Evolutionary conservation across 805 yeast species (phyloP), one percentile per base, ranked within the genome.

Genomic region (Pichia insulana): DNA sequence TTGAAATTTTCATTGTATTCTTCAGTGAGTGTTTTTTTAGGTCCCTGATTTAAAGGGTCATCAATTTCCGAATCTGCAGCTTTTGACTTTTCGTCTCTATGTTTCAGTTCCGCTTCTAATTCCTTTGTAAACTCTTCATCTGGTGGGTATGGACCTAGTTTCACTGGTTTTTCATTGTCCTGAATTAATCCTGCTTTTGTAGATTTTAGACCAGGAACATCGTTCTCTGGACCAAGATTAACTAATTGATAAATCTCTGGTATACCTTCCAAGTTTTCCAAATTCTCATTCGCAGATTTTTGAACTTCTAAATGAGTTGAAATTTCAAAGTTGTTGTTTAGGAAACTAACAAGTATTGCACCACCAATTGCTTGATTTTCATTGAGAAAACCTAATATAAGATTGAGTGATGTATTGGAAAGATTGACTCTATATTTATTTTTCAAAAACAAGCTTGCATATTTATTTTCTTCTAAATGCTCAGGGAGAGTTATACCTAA

Each of bases 281-380:
- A 40, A 50, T 67, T 76, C 28, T 77, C 75, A 44, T 66, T 70
- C 40, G 64, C 62, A 46, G 67, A 73, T 4, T 75, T 69, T 2
- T 59, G 46, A n/a, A 61, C 60, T 36, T 63, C 69, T 28, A 53
- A 50, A 20, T 57, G 62, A 15, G 74, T 71, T 11, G 67, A 60
- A 7, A 78, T 73, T 39, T 72, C 79, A 52, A 92, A 70, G 59
- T 86, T 78, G 63, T 87, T 89, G 65, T 92, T 92, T 48, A 92
- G 80, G 38, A 87, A 72, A 51, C 96, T 70, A 37, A 92, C 85
- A 41, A 90, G 69, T 31, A 90, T 74, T 2, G 89, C 82, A 2
- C 97, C 97, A 34, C 97, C 97, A 42, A 80, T 80, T 9, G 83
- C 82, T 61, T 88, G 97, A 58, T 88, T 86, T 56, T 90, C 97